Percentiles rank a stretch among this genome's conserved stretches.
Conservation (phyloP, 768 basidiomycete species). For the Aureoboletus auriporus region DNA sequence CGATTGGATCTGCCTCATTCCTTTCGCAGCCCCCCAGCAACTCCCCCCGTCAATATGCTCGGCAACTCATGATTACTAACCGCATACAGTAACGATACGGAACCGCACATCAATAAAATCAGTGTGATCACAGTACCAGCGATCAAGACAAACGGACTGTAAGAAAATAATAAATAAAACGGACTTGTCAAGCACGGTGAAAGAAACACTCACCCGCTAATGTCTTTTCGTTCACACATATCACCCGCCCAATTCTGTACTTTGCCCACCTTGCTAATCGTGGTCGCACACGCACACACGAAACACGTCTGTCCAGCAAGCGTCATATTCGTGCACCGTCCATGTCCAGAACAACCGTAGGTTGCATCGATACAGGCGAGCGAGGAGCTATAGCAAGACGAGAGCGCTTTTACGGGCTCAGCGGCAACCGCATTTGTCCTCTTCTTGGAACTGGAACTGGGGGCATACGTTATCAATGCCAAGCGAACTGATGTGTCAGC, state of each 20-base stretch:
- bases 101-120: conserved; percentile 61
- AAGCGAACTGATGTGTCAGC: conserved; percentile 38
- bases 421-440: conserved; percentile 31
- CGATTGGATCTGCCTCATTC: conserved; percentile 34
- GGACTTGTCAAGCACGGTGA: not conserved
- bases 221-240: conserved; percentile 72
- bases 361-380: conserved; percentile 62
- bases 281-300: conserved; percentile 43
- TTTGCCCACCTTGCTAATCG: conserved; percentile 49
- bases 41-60: conserved; percentile 66
- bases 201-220: conserved; percentile 59
- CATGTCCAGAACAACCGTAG: conserved; percentile 63
- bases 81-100: conserved; percentile 59
- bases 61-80: conserved; percentile 64
- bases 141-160: conserved; percentile 71
- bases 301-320: conserved; percentile 56
- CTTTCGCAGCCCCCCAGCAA: conserved; percentile 45
- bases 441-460: conserved; percentile 29
- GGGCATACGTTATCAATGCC: conserved; percentile 50
- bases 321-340: conserved; percentile 56
- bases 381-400: conserved; percentile 56
- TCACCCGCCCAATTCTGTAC: conserved; percentile 71
- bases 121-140: conserved; percentile 64
- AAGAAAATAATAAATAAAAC: not conserved
- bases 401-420: conserved; percentile 54